phyloP scores from a whole-genome alignment of 768 basidiomycete genomes.

The Kwoniella botswanensis region DNA sequence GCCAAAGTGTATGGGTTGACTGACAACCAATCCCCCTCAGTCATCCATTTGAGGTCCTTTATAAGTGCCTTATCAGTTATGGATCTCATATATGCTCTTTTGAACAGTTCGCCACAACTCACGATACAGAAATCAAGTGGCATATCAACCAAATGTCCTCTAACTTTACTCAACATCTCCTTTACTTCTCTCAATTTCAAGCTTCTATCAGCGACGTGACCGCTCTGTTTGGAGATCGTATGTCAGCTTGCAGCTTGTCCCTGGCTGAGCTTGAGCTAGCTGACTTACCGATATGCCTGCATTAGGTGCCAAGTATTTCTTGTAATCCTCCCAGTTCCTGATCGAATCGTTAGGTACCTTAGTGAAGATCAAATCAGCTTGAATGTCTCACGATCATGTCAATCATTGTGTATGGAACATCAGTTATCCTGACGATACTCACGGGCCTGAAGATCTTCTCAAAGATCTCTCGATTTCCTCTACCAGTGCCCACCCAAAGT shows the following conservation, averaged over 20 bases:
- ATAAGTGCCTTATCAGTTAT: neutral
- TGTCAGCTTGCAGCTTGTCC: no score
- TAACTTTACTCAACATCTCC: constrained; percentile 68
- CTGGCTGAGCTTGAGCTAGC: neutral
- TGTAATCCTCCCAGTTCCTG: constrained; percentile 76
- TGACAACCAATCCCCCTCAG: constrained; percentile 41
- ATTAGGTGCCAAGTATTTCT: constrained; percentile 59
- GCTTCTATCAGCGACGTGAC: constrained; percentile 73
- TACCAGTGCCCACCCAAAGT: constrained; percentile 74
- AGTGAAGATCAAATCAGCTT: neutral
- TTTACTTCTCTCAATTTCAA: constrained; percentile 74
- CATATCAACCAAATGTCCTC: constrained; percentile 61
- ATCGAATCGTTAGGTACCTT: constrained; percentile 76
- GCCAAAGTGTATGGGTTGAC: constrained; percentile 39
- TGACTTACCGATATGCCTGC: constrained; percentile 59
- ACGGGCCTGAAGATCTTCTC: constrained; percentile 85
- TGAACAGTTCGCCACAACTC: constrained; percentile 17
- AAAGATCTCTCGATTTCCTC: constrained; percentile 80
- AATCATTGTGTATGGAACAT: neutral
- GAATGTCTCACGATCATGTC: no score
- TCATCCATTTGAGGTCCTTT: constrained; percentile 46
- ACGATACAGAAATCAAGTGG: constrained; percentile 58
- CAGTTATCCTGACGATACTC: neutral
- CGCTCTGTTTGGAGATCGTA: constrained; percentile 56
- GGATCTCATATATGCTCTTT: neutral